These are phyloP conservation scores for Colletotrichum karsti DNA, from an alignment of 2,329 filamentous ascomycete species.

Conservation along the genomic window DNA sequence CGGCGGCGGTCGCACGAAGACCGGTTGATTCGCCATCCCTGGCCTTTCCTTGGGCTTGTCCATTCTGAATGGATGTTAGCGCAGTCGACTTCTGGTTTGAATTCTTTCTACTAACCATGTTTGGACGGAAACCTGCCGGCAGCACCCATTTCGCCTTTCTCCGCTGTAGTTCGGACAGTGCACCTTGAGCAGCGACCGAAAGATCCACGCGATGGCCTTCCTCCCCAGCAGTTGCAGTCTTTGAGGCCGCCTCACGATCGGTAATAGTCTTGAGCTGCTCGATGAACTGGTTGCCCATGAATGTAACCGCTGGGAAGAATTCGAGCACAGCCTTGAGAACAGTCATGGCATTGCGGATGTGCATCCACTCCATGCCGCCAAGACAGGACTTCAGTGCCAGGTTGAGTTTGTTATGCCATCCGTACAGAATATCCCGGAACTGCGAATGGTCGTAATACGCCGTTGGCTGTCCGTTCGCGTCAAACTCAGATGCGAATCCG, in stretches of 20 bases:
- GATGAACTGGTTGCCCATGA: slow-evolving; percentile 78
- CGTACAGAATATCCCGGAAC: slow-evolving; percentile 85
- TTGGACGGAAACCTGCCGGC: slow-evolving; percentile 76
- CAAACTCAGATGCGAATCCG: slow-evolving; percentile 81
- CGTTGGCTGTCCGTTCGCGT: slow-evolving; percentile 74
- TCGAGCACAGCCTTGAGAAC: slow-evolving; percentile 83
- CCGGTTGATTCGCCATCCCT: slow-evolving; percentile 44
- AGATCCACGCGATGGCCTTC: slow-evolving; percentile 75
- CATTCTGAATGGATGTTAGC: slow-evolving; percentile 50
- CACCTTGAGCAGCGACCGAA: slow-evolving; percentile 76
- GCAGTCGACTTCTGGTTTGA: slow-evolving; percentile 32
- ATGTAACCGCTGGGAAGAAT: slow-evolving; percentile 88
- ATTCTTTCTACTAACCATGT: slow-evolving; percentile 56
- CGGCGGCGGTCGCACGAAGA: slow-evolving; percentile 63
- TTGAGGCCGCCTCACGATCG: slow-evolving; percentile 64
- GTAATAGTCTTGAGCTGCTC: slow-evolving; percentile 73
- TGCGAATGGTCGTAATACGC: slow-evolving; percentile 83
- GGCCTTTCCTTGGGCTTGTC: slow-evolving; percentile 44
- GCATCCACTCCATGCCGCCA: slow-evolving; percentile 90
- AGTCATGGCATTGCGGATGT: slow-evolving; percentile 94
- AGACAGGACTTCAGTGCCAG: slow-evolving; percentile 84
- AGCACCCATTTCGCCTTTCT: slow-evolving; percentile 75
- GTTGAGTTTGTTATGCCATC: slow-evolving; percentile 88
- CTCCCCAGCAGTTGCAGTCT: slow-evolving; percentile 55
- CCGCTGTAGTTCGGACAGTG: slow-evolving; percentile 75